These are phyloP conservation scores for Tolypocladium cylindrosporum DNA, from an alignment of 2,329 filamentous ascomycete species.

Conservation along the genomic window DNA sequence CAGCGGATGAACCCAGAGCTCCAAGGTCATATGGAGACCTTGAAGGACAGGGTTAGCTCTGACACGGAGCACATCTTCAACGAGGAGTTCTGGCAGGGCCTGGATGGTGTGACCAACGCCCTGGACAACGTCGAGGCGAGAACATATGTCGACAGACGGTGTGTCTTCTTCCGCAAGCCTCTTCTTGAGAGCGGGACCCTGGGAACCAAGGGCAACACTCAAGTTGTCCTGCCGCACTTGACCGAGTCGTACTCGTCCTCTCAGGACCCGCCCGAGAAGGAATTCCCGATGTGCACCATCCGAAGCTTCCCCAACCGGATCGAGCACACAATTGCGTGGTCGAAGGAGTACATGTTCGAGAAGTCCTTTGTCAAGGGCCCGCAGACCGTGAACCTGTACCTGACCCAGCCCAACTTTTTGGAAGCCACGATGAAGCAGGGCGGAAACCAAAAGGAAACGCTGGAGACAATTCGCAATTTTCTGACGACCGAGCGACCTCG, in stretches of 20 bases:
- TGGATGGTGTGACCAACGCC: constrained; percentile 93
- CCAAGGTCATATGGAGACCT: constrained; percentile 69
- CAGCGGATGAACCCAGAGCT: constrained; percentile 94
- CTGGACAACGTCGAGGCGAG: constrained; percentile 95
- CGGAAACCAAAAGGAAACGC: constrained; percentile 86
- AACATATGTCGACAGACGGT: constrained; percentile 91
- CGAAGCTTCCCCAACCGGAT: constrained; percentile 97
- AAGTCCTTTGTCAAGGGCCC: constrained; percentile 87
- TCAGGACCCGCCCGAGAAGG: constrained; percentile 95
- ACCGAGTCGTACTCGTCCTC: constrained; percentile 95
- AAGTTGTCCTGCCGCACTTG: constrained; percentile 81
- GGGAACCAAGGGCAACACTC: constrained; percentile 98
- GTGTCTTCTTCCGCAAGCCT: constrained; percentile 97
- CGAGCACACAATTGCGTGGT: constrained; percentile 98
- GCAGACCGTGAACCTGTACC: constrained; percentile 87
- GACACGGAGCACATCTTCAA: constrained; percentile 94
- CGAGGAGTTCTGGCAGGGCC: constrained; percentile 76
- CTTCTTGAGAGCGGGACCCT: constrained; percentile 93
- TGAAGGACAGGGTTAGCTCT: constrained; percentile 81
- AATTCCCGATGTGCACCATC: constrained; percentile 97
- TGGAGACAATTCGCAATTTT: constrained; percentile 84
- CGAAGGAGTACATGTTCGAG: constrained; percentile 84
- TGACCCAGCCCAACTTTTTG: constrained; percentile 85
- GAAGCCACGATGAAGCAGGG: constrained; percentile 81
- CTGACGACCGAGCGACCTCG: constrained; percentile 85